Percentiles rank a stretch among this genome's conserved stretches.
phyloP scores from a whole-genome alignment of 2,329 filamentous ascomycete species.

The Neodidymelliopsis sp. region DNA sequence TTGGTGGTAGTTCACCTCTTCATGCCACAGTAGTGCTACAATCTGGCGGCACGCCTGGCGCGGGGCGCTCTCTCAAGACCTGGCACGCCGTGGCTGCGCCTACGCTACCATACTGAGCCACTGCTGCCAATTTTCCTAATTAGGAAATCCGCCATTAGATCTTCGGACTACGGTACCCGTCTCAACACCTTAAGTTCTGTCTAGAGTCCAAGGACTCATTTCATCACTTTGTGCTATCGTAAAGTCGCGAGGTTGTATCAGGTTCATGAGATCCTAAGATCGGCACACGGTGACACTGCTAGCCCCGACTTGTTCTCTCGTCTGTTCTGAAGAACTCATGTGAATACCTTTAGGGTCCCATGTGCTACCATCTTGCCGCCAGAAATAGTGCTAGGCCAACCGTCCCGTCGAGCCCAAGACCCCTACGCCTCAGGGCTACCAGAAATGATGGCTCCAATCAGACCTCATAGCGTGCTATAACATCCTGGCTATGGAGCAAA shows the following conservation, averaged over 20 bases:
- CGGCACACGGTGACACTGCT: too few species aligned
- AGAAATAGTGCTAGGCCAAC: slow-evolving; percentile 15
- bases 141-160: background rate
- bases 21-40: slow-evolving; percentile 16
- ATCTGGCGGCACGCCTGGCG: slow-evolving; percentile 23
- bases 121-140: slow-evolving; percentile 1
- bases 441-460: background rate
- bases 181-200: background rate
- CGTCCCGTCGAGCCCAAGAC: slow-evolving; percentile 8
- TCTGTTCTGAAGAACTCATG: background rate
- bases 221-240: background rate
- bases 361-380: slow-evolving; percentile 8
- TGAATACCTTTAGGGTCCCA: background rate
- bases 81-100: slow-evolving; percentile 27
- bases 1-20: background rate
- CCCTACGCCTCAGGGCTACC: background rate
- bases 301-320: too few species aligned
- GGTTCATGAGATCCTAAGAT: too few species aligned
- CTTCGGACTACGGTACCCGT: background rate
- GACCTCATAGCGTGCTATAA: background rate
- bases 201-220: background rate
- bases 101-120: slow-evolving; percentile 16
- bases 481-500: background rate
- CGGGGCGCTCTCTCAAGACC: slow-evolving; percentile 22
- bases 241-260: slow-evolving; percentile 3